Conservation (phyloP, 805 yeast genomes). For the Candida dajiaensis region DNA sequence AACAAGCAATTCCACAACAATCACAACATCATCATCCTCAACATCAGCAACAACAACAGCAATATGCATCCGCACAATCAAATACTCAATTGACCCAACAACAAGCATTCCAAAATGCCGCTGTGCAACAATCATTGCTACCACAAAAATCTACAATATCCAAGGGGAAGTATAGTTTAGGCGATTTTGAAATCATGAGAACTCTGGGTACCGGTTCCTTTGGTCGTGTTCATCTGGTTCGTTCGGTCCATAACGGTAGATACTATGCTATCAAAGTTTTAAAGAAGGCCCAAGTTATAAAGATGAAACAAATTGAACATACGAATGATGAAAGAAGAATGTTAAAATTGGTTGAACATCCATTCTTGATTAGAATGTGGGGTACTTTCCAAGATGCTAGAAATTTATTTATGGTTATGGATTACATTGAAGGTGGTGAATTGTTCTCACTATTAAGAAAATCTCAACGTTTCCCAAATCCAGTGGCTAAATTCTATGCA, state of each 20-base stretch:
- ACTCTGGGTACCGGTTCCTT: slow-evolving; percentile 95
- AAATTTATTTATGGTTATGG: slow-evolving; percentile 92
- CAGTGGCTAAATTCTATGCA: slow-evolving; percentile 94
- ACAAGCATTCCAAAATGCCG: slow-evolving; percentile 2
- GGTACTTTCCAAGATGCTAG: slow-evolving; percentile 90
- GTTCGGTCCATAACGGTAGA: slow-evolving; percentile 84
- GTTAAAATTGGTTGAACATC: slow-evolving; percentile 81
- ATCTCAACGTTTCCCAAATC: slow-evolving; percentile 88
- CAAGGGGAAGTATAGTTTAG: slow-evolving; percentile 69
- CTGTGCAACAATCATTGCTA: slow-evolving; percentile 16
- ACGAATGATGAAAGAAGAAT: slow-evolving; percentile 92
- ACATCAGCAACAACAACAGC: slow-evolving; percentile 2
- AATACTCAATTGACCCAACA: background rate
- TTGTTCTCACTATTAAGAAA: slow-evolving; percentile 78
- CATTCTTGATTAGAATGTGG: slow-evolving; percentile 92
- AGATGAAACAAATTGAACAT: slow-evolving; percentile 92
- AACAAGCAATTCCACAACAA: background rate
- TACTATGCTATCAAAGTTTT: slow-evolving; percentile 91
- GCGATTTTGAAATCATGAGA: slow-evolving; percentile 78
- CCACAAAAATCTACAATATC: slow-evolving; percentile 25
- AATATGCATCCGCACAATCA: background rate
- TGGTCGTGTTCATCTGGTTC: slow-evolving; percentile 87
- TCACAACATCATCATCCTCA: background rate
- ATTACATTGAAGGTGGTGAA: slow-evolving; percentile 95
- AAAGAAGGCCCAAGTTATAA: slow-evolving; percentile 80